phyloP scores from a whole-genome alignment of 169 alveolate species.

The Perkinsus chesapeaki region DNA sequence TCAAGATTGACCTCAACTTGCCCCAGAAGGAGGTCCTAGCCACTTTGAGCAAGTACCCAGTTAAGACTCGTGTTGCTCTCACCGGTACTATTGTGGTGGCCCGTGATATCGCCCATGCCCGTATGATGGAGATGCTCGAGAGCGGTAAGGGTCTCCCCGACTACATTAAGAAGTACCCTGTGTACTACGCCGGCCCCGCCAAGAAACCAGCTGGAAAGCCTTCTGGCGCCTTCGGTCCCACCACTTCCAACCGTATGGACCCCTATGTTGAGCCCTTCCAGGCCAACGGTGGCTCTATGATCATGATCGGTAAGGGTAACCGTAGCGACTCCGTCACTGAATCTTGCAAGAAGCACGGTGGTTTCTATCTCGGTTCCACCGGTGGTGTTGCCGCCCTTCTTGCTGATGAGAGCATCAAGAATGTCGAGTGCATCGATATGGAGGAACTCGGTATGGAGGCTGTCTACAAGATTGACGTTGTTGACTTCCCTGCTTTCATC shows the following conservation, averaged over 20 bases:
- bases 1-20: constrained; percentile 51
- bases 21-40: constrained; percentile 56
- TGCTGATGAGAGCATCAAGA: constrained; percentile 60
- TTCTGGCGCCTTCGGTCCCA: constrained; percentile 79
- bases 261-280: constrained; percentile 56
- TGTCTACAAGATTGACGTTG: constrained; percentile 70
- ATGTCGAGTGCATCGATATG: constrained; percentile 59
- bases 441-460: constrained; percentile 65
- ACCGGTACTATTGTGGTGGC: constrained; percentile 63
- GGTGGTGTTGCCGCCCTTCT: constrained; percentile 81
- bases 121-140: constrained; percentile 49
- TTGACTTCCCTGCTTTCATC: constrained; percentile 76
- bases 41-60: constrained; percentile 40
- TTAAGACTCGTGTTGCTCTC: constrained; percentile 59
- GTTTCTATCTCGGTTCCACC: constrained; percentile 66
- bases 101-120: constrained; percentile 78
- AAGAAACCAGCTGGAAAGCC: constrained; percentile 71
- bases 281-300: constrained; percentile 62
- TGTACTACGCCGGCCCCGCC: constrained; percentile 78
- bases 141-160: constrained; percentile 57
- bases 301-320: constrained; percentile 72
- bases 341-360: constrained; percentile 69
- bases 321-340: constrained; percentile 50
- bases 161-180: constrained; percentile 63
- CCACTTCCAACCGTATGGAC: constrained; percentile 83